Percentiles rank a stretch among this genome's conserved stretches.
phyloP scores from a whole-genome alignment of 352 stramenopile species.

The Phytophthora lateralis region DNA sequence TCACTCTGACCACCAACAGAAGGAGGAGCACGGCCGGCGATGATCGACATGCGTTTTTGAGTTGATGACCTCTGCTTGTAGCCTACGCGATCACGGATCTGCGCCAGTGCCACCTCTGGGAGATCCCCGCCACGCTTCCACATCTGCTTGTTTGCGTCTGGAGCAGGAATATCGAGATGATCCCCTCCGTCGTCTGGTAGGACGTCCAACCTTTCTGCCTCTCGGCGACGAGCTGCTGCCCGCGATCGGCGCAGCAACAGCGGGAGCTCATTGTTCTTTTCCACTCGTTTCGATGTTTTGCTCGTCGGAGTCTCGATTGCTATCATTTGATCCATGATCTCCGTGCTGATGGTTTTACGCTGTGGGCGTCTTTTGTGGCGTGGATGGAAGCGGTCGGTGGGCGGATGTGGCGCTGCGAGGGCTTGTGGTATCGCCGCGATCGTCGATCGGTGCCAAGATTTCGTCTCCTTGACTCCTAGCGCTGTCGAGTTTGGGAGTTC shows the following conservation, averaged over 20 bases:
- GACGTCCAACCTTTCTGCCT: conserved; percentile 1
- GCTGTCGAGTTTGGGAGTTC: not conserved
- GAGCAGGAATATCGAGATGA: not conserved
- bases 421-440: conserved; percentile 4
- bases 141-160: conserved; percentile 33
- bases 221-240: conserved; percentile 11
- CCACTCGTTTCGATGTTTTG: not conserved
- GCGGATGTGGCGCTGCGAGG: conserved; percentile 18
- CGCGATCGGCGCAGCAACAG: conserved; percentile 23
- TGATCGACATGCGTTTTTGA: conserved; percentile 35
- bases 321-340: not conserved
- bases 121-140: conserved; percentile 37
- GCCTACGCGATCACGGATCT: conserved; percentile 32
- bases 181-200: not conserved
- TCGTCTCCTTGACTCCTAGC: conserved; percentile 5
- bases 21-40: conserved; percentile 19
- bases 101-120: conserved; percentile 24
- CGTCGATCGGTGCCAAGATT: conserved; percentile 29
- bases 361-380: conserved; percentile 10
- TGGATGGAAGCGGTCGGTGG: conserved; percentile 7
- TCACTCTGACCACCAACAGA: not conserved
- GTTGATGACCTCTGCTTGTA: conserved; percentile 8
- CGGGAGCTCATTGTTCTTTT: conserved; percentile 18
- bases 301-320: not conserved
- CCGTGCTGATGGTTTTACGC: not conserved